Evolutionary conservation across 139 green algal species (phyloP).

Genomic region (Chlorella vulgaris): DNA sequence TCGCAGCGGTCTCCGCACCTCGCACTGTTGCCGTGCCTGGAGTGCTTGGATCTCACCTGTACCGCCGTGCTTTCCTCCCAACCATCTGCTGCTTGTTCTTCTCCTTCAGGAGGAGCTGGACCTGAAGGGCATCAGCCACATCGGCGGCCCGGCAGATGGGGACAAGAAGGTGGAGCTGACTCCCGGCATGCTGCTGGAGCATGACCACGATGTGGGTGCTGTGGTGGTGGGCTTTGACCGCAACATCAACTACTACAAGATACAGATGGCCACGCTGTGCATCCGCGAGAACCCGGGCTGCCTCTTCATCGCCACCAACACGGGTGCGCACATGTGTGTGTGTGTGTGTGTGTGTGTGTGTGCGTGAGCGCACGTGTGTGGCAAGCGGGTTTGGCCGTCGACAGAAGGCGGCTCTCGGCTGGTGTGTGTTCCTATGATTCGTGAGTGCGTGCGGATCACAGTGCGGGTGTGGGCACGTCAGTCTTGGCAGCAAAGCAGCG

Average conservation of each 20-base stretch:
- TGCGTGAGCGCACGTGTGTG: too few species aligned
- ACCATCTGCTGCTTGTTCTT: background rate
- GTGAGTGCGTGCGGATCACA: background rate
- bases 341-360: background rate
- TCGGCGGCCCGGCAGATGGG: slow-evolving; percentile 91
- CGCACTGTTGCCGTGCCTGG: too few species aligned
- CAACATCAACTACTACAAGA: slow-evolving; percentile 99
- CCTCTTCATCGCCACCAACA: slow-evolving; percentile 99
- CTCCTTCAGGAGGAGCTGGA: slow-evolving; percentile 95
- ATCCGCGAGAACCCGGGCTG: slow-evolving; percentile 98
- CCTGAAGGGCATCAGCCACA: slow-evolving; percentile 88
- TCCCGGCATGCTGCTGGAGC: slow-evolving; percentile 84
- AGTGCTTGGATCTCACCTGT: too few species aligned
- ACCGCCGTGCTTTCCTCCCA: too few species aligned
- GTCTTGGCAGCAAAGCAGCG: background rate
- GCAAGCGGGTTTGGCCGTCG: too few species aligned
- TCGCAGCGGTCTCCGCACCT: too few species aligned
- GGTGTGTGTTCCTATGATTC: background rate
- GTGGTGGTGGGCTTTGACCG: slow-evolving; percentile 98
- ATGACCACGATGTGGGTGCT: slow-evolving; percentile 86
- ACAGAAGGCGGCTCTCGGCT: background rate
- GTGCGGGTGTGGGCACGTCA: background rate
- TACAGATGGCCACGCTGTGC: slow-evolving; percentile 90
- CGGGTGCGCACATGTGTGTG: slow-evolving; percentile 7
- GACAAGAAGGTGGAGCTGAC: slow-evolving; percentile 87